Base-by-base conservation (phyloP, 805 yeast genomes). In the Candida easanensis region DNA sequence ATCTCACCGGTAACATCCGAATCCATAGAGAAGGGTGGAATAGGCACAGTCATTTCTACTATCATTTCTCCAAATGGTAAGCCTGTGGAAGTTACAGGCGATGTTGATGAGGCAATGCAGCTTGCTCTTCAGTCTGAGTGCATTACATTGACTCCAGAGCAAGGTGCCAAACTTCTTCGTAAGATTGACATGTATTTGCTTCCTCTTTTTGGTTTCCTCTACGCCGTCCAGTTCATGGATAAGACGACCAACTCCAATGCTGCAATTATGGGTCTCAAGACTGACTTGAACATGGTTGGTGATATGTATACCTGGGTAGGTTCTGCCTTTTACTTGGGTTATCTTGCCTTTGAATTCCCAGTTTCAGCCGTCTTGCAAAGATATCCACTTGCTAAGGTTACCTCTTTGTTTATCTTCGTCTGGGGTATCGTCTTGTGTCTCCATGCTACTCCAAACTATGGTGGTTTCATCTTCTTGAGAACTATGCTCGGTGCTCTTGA, bases 391-490 rank as follows among this genome's bases (percentile, higher is more conserved):
- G 71, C 79, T 6, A 77, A 74, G 48, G 60, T 78, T 7, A 65
- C 74, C 4, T 64, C 76, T 14, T 46, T 61, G 1, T 70, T 71
- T 42, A 70, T 81, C 25, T 54, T 79, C 15, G 34, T 75, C 0
- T 83, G 89, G 88, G 88, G 88, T n/a, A 53, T 56, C 19, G 58
- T 79, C n/a, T 59, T 79, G 33, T 65, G 74, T 27, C 63, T 76
- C 13, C 79, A 76, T 46, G 70, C 83, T 2, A 73, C 70, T 2
- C 74, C 71, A 1, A 53, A 66, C 26, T 36, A 30, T 21, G 48
- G 23, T 22, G 71, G 77, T 0, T 66, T 76, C 34, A 49, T 76
- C 16, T 65, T 70, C 4, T 57, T 71, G 15, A 65, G 84, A 54
- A 68, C 69, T 4, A 52, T 76, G 26, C 57, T 77, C 26, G 84